phyloP scores from a whole-genome alignment of 2,329 filamentous ascomycete genomes.

The Aspergillus novofumigatus region DNA sequence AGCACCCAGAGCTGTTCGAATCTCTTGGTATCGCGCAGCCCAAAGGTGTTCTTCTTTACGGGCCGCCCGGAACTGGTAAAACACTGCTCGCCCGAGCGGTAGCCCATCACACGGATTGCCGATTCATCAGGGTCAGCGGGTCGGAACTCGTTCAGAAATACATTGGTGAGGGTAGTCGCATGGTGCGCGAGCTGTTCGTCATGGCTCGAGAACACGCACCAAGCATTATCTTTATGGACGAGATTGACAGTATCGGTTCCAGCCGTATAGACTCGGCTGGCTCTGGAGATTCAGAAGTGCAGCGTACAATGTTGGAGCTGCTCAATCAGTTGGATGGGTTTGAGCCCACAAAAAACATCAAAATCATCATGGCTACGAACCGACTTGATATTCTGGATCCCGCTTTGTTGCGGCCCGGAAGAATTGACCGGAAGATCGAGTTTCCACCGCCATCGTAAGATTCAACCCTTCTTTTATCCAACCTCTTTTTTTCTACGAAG shows the following conservation, averaged over 20 bases:
- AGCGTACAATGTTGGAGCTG: constrained; percentile 96
- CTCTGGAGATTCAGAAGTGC: constrained; percentile 94
- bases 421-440: constrained; percentile 98
- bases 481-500: neutral
- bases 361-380: constrained; percentile 99
- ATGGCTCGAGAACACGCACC: constrained; percentile 98
- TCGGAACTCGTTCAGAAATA: constrained; percentile 98
- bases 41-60: constrained; percentile 94
- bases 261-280: constrained; percentile 94
- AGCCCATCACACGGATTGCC: constrained; percentile 97
- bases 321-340: constrained; percentile 98
- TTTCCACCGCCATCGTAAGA: constrained; percentile 83
- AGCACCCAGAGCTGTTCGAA: constrained; percentile 98
- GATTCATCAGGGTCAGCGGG: constrained; percentile 95
- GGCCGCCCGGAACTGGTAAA: constrained; percentile 94
- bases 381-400: constrained; percentile 96
- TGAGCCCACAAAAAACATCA: constrained; percentile 99
- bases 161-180: constrained; percentile 94
- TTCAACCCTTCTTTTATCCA: neutral
- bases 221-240: constrained; percentile 99
- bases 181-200: constrained; percentile 98
- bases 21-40: constrained; percentile 98
- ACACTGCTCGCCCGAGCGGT: constrained; percentile 92
- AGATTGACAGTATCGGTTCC: constrained; percentile 98
- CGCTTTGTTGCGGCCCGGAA: constrained; percentile 87